Conservation (phyloP, 148 eudicot species). For the Arbutus unedo region DNA sequence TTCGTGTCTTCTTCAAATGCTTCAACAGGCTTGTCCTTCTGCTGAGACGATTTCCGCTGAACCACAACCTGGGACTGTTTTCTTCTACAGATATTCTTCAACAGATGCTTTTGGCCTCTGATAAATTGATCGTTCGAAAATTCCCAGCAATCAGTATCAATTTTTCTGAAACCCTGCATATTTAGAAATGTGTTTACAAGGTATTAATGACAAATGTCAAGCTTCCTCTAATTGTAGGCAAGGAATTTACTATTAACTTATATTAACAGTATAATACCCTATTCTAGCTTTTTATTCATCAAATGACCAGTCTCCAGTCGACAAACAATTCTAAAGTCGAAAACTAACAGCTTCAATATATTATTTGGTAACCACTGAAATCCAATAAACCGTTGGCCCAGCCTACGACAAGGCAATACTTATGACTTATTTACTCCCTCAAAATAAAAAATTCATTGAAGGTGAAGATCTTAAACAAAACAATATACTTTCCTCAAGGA, state of each 20-base stretch:
- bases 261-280: not conserved
- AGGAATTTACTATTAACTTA: not conserved
- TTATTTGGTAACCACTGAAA: not conserved
- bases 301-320: not conserved
- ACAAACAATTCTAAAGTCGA: not conserved
- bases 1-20: constrained; percentile 36
- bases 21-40: constrained; percentile 26
- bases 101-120: constrained; percentile 65
- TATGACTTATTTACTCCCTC: not conserved
- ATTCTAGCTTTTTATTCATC: not conserved
- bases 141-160: constrained; percentile 72
- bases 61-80: constrained; percentile 41
- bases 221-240: not conserved
- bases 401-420: not conserved
- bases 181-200: not conserved
- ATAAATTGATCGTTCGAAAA: constrained; percentile 63
- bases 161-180: constrained; percentile 77
- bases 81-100: constrained; percentile 59
- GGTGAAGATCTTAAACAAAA: not conserved
- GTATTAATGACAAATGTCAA: not conserved
- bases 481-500: not conserved
- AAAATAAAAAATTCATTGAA: not conserved
- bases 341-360: not conserved
- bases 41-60: constrained; percentile 29
- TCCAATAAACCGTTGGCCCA: not conserved